phyloP scores from a whole-genome alignment of 495 filamentous ascomycete genomes.

The Cairneyella variabilis region DNA sequence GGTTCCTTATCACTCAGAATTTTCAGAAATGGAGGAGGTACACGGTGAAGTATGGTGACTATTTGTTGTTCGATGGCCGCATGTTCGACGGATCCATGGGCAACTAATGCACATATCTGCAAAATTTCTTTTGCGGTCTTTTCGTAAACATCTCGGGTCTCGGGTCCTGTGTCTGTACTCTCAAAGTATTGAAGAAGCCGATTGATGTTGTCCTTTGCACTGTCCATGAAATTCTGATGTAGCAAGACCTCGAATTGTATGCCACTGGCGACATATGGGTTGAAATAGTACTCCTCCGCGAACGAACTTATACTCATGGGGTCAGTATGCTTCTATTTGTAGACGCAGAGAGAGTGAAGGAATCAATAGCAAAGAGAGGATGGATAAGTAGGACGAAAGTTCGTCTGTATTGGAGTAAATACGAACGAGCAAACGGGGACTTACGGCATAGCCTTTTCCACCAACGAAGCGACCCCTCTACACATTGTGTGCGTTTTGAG shows the following conservation, averaged over 20 bases:
- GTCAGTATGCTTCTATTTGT: no score
- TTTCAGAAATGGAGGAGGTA: slow-evolving; percentile 6
- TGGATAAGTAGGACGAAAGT: no score
- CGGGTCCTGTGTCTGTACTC: no score
- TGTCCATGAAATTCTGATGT: background rate
- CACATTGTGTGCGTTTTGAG: no score
- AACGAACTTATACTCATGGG: no score
- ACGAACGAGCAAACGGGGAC: no score
- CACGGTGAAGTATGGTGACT: background rate
- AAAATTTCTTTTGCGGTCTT: background rate
- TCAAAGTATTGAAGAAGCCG: background rate
- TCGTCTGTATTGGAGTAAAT: no score
- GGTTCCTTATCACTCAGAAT: slow-evolving; percentile 3
- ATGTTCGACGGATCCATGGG: background rate
- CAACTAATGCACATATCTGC: background rate
- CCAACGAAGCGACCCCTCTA: no score
- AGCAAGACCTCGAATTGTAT: background rate
- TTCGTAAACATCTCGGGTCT: background rate
- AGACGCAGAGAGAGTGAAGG: no score
- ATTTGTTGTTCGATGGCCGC: slow-evolving; percentile 9
- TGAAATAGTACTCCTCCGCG: no score
- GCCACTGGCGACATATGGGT: background rate
- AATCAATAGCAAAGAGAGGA: no score
- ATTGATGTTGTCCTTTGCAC: background rate
- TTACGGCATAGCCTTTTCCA: no score